Evolutionary conservation across 176 grass and related monocot genomes (phyloP), one percentile per base, ranked within the genome.

Genomic region (Dendrocalamus sinicus): DNA sequence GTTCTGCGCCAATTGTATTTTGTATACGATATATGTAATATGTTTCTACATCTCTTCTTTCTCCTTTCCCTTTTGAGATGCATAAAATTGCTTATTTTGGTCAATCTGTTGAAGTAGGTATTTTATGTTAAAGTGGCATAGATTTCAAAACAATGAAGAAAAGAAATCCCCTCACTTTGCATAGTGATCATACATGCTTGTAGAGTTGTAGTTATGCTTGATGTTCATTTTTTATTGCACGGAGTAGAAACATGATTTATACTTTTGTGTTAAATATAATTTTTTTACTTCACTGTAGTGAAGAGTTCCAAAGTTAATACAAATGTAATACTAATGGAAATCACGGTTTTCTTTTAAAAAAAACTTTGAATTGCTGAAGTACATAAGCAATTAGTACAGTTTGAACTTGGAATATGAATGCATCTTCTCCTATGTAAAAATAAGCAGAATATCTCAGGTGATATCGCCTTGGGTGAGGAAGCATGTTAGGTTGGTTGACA

Each of bases 401-500:
- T 68, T 41, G 45, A 54, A 14, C 35, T 54, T 67, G 70, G 35
- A 55, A 65, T 73, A 57, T 51, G 57, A 63, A 41, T 40, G 23
- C 24, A 22, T 17, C 14, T 64, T 46, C 22, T 58, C 13, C 12
- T 70, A 43, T 55, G 30, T 60, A 35, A 58, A 66, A 73, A 28
- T 26, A 65, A 60, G 28, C 4, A 65, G 76, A 80, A 32, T 64
- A 75, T 67, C 26, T 17, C 30, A 66, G 32, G 30, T 35, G 39
- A n/a, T 41, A 81, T 22, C 11, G 35, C n/a, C 8, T 52, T 53
- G 24, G 54, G 77, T 26, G 5, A 13, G 77, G 35, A 80, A 53
- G 26, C 68, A 54, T 81, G 69, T 45, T 86, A 62, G 45, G 46
- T 74, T 81, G 15, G 19, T 80, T 78, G 17, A 11, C 64, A 59